Evolutionary conservation across 306 rosid genomes (phyloP).

Genomic region (Medicago arabica): DNA sequence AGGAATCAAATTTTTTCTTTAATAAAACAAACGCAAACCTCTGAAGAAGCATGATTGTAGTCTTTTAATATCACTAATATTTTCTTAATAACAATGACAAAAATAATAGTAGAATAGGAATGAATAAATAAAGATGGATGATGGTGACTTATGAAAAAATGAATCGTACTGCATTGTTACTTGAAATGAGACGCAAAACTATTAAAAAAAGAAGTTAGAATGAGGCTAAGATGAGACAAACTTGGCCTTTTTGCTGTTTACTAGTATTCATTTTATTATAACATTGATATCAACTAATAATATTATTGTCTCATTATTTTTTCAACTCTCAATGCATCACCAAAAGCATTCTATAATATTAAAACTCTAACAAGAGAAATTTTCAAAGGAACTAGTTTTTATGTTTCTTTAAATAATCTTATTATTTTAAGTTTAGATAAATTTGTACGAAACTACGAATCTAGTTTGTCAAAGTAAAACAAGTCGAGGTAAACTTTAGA

Average conservation of each 20-base stretch:
- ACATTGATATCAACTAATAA: conserved; percentile 41
- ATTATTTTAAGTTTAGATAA: background rate
- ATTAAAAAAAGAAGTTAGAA: background rate
- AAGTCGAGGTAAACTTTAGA: no score
- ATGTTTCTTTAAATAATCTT: background rate
- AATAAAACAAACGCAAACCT: conserved; percentile 40
- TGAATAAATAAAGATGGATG: conserved; percentile 19
- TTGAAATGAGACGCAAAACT: conserved; percentile 30
- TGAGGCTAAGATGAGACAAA: conserved; percentile 39
- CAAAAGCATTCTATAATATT: background rate
- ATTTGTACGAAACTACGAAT: no score
- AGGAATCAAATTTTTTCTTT: conserved; percentile 34
- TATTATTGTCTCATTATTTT: background rate
- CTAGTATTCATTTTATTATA: conserved; percentile 19
- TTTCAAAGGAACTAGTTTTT: background rate
- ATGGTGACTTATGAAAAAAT: conserved; percentile 29
- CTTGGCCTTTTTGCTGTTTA: conserved; percentile 46
- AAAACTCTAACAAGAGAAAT: background rate
- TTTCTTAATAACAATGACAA: background rate
- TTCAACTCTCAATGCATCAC: conserved; percentile 23
- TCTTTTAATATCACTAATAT: background rate
- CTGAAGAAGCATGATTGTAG: conserved; percentile 9
- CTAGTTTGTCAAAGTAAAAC: no score
- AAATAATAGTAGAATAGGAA: background rate
- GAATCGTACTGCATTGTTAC: conserved; percentile 33